phyloP scores from a whole-genome alignment of 805 yeast species.

The Wickerhamiella sorbophila region DNA sequence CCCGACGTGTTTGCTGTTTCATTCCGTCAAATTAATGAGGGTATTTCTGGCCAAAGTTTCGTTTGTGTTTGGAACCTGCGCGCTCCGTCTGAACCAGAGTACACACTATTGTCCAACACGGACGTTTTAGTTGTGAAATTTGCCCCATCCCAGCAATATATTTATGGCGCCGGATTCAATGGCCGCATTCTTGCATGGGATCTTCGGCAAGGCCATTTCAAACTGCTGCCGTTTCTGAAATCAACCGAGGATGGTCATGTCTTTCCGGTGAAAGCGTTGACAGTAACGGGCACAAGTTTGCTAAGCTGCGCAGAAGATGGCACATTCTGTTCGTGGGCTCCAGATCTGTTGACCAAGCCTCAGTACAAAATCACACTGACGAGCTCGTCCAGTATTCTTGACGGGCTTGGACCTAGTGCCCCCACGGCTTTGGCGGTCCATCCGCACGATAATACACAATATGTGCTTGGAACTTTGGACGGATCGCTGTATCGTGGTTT shows the following conservation, averaged over 20 bases:
- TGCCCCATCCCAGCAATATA: slow-evolving; percentile 27
- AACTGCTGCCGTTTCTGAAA: slow-evolving; percentile 18
- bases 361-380: slow-evolving; percentile 18
- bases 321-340: slow-evolving; percentile 26
- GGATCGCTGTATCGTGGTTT: slow-evolving; percentile 25
- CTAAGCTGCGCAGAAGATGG: slow-evolving; percentile 27
- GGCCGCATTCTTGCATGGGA: slow-evolving; percentile 45
- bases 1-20: slow-evolving; percentile 26
- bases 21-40: slow-evolving; percentile 14
- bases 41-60: slow-evolving; percentile 7
- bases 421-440: slow-evolving; percentile 21
- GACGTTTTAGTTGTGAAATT: slow-evolving; percentile 29
- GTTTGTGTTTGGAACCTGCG: slow-evolving; percentile 26
- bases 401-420: slow-evolving; percentile 18
- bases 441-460: slow-evolving; percentile 21
- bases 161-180: slow-evolving; percentile 35
- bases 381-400: slow-evolving; percentile 14
- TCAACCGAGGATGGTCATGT: slow-evolving; percentile 25
- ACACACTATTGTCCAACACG: slow-evolving; percentile 30
- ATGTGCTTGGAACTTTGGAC: slow-evolving; percentile 28
- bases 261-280: slow-evolving; percentile 24
- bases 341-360: slow-evolving; percentile 26
- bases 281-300: slow-evolving; percentile 21
- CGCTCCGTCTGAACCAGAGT: slow-evolving; percentile 25
- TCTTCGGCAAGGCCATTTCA: slow-evolving; percentile 16